phyloP scores from a whole-genome alignment of 495 filamentous ascomycete species.

The Cercophora scortea region DNA sequence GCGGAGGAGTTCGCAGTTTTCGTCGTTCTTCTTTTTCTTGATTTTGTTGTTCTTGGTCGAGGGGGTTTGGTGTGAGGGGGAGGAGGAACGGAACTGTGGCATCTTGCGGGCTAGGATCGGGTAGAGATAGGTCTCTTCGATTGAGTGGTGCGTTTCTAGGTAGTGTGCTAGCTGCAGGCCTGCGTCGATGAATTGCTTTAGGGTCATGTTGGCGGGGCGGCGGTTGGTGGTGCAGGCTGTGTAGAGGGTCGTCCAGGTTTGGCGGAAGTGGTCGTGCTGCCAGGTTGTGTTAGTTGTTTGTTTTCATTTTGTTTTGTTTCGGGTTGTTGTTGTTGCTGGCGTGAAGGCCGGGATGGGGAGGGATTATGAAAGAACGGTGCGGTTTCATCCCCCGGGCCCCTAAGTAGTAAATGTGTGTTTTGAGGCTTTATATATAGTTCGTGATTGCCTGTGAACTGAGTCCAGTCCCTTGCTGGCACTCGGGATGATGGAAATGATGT shows the following conservation, averaged over 20 bases:
- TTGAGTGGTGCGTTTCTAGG: conserved; percentile 69
- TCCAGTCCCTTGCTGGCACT: too few species aligned
- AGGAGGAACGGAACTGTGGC: conserved; percentile 57
- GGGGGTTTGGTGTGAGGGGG: not conserved
- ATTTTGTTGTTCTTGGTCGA: not conserved
- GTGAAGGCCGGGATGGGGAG: not conserved
- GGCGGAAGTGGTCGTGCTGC: conserved; percentile 71
- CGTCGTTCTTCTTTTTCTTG: conserved; percentile 1
- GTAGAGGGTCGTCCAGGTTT: conserved; percentile 62
- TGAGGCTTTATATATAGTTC: too few species aligned
- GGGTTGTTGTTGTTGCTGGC: not conserved
- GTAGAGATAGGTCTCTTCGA: conserved; percentile 81
- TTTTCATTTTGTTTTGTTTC: not conserved
- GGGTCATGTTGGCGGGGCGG: conserved; percentile 49
- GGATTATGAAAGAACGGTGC: too few species aligned
- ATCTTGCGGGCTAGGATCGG: conserved; percentile 69
- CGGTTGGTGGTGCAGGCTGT: conserved; percentile 45
- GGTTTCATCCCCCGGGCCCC: too few species aligned
- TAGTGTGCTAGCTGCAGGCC: conserved; percentile 60
- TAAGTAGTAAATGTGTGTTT: too few species aligned
- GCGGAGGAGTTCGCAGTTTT: conserved; percentile 48
- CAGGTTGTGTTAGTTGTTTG: not conserved
- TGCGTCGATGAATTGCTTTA: conserved; percentile 50
- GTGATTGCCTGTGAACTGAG: not conserved
- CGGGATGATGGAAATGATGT: too few species aligned